Base-by-base conservation (phyloP, 2,329 filamentous ascomycete genomes). In the Verruconis gallopava region DNA sequence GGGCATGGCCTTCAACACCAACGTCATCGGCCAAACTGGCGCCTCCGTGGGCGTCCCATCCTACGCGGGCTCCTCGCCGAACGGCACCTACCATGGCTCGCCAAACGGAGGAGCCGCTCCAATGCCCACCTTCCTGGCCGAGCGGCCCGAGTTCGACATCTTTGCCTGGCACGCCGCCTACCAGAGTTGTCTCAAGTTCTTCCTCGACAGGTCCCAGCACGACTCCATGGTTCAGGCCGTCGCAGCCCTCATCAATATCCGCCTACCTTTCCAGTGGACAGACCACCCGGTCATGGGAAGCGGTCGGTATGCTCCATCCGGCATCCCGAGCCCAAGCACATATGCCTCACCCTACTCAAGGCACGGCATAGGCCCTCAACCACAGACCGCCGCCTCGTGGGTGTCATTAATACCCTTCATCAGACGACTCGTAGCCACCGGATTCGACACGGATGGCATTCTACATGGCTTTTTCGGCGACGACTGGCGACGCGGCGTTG, bases 381-480 rank as follows among this genome's bases (percentile, higher is more conserved):
- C 37, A 54, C 50, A 45, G 25, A n/a, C 9, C 9, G 25, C 6
- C 9, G 25, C 25, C 25, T 30, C 41, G 9, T 68, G 63, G 49
- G 70, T 88, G 36, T 85, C 83, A 1, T 68, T 95, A 9, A 73
- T 91, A 3, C 89, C 91, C 0, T 98, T 93, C 59, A 79, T 96
- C 47, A 80, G 89, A 22, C 83, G 91, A 13, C 72, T 96, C 2
- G 78, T 96, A 37, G 85, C 85, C 13, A 96, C 89, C 0, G 89
- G 88, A 2, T 91, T 93, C 65, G 91, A 96, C 59, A 79, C 78
- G 32, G 78, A 82, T 0, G 78, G 78, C 0, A 79, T 96, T n/a
- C 67, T 98, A 46, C 85, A 94, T 55, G 86, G 86, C 9, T 94
- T 95, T 65, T 98, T 96, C 53, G 91, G 91, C n/a, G 84, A 95